These are phyloP conservation scores for Fusarium fracticaudum DNA, from an alignment of 2,329 filamentous ascomycete species.

Conservation along the genomic window DNA sequence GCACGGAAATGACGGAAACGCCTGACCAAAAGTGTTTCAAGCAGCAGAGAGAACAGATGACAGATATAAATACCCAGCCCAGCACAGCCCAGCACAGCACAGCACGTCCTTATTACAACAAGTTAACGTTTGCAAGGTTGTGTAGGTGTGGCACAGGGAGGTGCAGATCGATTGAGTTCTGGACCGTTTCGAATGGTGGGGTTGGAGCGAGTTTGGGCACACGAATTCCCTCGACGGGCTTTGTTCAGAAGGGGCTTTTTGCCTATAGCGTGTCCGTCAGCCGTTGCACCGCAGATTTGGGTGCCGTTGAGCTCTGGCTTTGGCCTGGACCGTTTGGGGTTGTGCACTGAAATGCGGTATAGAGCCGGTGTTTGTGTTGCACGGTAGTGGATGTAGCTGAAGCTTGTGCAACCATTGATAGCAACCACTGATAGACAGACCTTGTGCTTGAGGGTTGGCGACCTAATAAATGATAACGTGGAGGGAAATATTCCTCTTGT, in stretches of 20 bases:
- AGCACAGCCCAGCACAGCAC: neutral
- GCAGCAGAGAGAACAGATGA: slow-evolving; percentile 14
- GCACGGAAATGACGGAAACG: neutral
- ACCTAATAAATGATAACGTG: neutral
- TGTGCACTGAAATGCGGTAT: slow-evolving; percentile 9
- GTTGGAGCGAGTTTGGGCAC: slow-evolving; percentile 29
- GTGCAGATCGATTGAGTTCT: slow-evolving; percentile 46
- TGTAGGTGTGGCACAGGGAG: slow-evolving; percentile 41
- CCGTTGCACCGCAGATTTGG: slow-evolving; percentile 19
- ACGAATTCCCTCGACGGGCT: slow-evolving; percentile 20
- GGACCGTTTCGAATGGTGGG: slow-evolving; percentile 41
- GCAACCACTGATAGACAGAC: neutral
- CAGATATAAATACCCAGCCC: slow-evolving; percentile 32
- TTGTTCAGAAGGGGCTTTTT: slow-evolving; percentile 24
- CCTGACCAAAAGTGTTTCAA: neutral
- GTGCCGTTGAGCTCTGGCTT: neutral
- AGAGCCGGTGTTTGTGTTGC: slow-evolving; percentile 10
- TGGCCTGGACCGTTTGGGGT: slow-evolving; percentile 16
- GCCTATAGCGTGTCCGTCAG: slow-evolving; percentile 1
- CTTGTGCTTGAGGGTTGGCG: neutral
- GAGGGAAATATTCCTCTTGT: neutral
- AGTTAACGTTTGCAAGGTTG: slow-evolving; percentile 25
- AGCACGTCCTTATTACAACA: neutral
- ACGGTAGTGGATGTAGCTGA: neutral
- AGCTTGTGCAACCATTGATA: neutral